A percentile compares a stretch with the other conserved stretches of the same genome.
Evolutionary conservation across 106 monocot species (phyloP).

Genomic region (Alisma plantagoaquatica): DNA sequence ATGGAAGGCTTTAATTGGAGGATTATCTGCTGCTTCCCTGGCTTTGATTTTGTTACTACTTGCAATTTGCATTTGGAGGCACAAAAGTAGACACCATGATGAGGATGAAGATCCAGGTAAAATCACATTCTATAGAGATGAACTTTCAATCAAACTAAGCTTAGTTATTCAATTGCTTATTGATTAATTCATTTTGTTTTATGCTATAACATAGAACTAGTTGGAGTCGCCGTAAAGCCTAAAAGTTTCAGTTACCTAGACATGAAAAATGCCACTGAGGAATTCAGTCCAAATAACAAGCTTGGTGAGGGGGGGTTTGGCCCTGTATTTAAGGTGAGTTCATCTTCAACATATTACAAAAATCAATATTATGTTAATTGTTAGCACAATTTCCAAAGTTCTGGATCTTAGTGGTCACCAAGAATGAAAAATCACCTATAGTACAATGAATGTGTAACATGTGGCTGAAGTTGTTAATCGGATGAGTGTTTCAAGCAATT

Average conservation of each 20-base stretch:
- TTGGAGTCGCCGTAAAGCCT: not conserved
- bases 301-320: slow-evolving; percentile 14
- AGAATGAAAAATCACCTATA: too few relatives aligned
- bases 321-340: slow-evolving; percentile 9
- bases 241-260: slow-evolving; percentile 7
- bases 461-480: too few relatives aligned
- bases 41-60: slow-evolving; percentile 1
- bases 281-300: slow-evolving; percentile 6
- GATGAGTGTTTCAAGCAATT: too few relatives aligned
- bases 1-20: slow-evolving; percentile 8
- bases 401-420: too few relatives aligned
- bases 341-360: too few relatives aligned
- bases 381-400: too few relatives aligned
- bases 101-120: slow-evolving; percentile 15
- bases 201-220: slow-evolving; percentile 1
- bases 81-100: not conserved
- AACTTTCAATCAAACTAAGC: too few relatives aligned
- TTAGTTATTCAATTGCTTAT: too few relatives aligned
- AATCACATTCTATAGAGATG: too few relatives aligned
- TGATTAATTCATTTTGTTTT: too few relatives aligned
- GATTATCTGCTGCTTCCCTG: slow-evolving; percentile 4
- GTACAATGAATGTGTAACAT: too few relatives aligned
- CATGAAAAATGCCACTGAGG: slow-evolving; percentile 4
- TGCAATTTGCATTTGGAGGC: not conserved
- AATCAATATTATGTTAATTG: too few relatives aligned